phyloP scores from a whole-genome alignment of 1,284 basidiomycete species.

The Fomitopsis schrenkii region DNA sequence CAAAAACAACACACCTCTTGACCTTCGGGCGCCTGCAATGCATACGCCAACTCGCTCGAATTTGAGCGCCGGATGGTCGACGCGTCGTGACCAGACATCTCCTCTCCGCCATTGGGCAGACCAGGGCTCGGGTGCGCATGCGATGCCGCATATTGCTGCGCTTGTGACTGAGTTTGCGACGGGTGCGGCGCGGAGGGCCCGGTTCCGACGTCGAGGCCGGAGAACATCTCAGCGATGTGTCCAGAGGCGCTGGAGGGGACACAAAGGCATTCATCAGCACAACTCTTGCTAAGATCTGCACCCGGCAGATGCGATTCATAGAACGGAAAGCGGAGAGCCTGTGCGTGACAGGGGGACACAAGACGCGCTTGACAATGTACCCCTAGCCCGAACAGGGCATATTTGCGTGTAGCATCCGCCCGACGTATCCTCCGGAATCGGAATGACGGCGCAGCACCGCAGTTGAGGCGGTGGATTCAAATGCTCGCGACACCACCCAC shows the following conservation, averaged over 20 bases:
- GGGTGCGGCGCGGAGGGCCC: neutral
- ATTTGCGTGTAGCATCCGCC: neutral
- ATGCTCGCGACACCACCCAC: neutral
- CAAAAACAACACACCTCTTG: conserved; percentile 3
- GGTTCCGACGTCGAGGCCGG: conserved; percentile 17
- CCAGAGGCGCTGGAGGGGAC: conserved; percentile 17
- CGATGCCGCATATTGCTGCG: neutral
- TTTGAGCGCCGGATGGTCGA: conserved; percentile 9
- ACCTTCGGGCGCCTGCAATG: conserved; percentile 10
- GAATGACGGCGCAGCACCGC: neutral
- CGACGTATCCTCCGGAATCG: neutral
- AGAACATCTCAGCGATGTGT: conserved; percentile 21
- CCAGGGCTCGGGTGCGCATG: conserved; percentile 9
- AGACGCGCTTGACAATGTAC: neutral
- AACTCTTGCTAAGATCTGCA: neutral
- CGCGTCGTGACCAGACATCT: conserved; percentile 4
- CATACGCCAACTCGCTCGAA: conserved; percentile 21
- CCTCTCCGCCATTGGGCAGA: neutral
- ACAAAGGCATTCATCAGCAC: neutral
- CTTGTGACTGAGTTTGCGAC: neutral
- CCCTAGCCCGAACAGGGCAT: neutral
- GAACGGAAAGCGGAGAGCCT: neutral
- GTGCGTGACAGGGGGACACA: neutral
- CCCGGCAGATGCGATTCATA: neutral
- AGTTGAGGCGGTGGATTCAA: neutral